Evolutionary conservation across 192 early-diverging fungal species (phyloP).

Genomic region (Allomyces macrogynus): DNA sequence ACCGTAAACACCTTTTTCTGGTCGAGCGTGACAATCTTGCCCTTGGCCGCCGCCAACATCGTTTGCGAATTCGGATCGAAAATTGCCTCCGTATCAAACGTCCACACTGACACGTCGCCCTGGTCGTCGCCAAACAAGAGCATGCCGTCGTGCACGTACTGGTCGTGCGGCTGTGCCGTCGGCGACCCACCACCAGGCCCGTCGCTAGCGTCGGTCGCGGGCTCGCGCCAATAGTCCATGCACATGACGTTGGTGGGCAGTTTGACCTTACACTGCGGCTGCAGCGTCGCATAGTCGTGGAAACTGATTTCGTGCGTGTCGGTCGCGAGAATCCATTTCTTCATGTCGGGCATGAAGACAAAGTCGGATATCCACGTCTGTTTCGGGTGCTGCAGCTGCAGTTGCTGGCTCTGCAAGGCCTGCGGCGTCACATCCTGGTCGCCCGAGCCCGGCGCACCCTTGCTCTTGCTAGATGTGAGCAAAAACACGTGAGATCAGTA

Average conservation of each 20-base stretch:
- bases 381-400: neutral
- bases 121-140: conserved; percentile 3
- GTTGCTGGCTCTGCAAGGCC: too few species aligned
- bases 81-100: neutral
- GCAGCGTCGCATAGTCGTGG: conserved; percentile 9
- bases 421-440: too few species aligned
- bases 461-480: too few species aligned
- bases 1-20: neutral
- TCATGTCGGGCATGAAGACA: conserved; percentile 13
- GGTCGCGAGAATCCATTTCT: conserved; percentile 19
- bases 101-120: neutral
- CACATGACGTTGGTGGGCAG: neutral
- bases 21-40: neutral
- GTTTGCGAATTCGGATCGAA: neutral
- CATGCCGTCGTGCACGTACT: conserved; percentile 1
- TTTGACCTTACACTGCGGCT: neutral
- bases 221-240: neutral
- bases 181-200: neutral
- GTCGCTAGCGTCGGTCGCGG: neutral
- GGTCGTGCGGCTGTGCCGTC: neutral
- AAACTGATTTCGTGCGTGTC: conserved; percentile 30
- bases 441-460: too few species aligned
- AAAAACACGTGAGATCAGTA: too few species aligned
- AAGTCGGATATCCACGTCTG: conserved; percentile 24
- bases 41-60: neutral